Percentiles rank a stretch among this genome's conserved stretches.
Conservation (phyloP, 495 filamentous ascomycete species). For the Hypoxylon subgilvum region DNA sequence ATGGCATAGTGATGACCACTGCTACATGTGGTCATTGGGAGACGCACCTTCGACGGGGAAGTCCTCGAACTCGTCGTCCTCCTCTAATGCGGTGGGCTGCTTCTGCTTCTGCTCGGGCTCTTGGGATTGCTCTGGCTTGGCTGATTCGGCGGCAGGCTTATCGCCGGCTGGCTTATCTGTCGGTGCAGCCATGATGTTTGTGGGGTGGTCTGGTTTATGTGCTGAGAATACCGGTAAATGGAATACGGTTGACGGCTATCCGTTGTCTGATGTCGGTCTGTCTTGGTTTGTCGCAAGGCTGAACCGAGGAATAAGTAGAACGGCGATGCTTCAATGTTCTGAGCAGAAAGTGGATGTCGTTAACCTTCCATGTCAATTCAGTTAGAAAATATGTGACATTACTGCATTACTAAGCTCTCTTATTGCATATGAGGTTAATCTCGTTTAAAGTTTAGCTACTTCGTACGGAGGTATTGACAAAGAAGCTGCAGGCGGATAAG, state of each 20-base stretch:
- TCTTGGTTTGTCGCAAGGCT: constrained; percentile 3
- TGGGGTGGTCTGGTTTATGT: background rate
- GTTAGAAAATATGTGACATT: background rate
- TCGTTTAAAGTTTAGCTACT: too few relatives aligned
- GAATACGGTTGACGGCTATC: too few relatives aligned
- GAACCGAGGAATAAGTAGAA: constrained; percentile 1
- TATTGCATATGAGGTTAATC: constrained; percentile 9
- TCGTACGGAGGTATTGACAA: background rate
- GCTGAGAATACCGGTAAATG: too few relatives aligned
- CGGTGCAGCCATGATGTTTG: constrained; percentile 32
- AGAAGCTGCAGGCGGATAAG: constrained; percentile 7
- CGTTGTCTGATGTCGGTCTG: too few relatives aligned
- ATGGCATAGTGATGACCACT: background rate
- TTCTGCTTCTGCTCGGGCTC: constrained; percentile 34
- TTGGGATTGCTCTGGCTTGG: constrained; percentile 47
- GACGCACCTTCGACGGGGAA: constrained; percentile 91
- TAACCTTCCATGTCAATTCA: background rate
- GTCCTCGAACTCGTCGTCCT: constrained; percentile 99
- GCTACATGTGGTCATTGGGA: background rate
- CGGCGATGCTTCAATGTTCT: constrained; percentile 1
- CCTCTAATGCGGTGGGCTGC: constrained; percentile 72
- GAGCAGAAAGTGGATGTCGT: background rate
- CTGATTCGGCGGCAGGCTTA: constrained; percentile 55
- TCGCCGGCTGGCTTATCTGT: constrained; percentile 39
- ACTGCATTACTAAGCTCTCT: background rate